Conservation (phyloP, 805 yeast genomes). For the Candida bentonensis region DNA sequence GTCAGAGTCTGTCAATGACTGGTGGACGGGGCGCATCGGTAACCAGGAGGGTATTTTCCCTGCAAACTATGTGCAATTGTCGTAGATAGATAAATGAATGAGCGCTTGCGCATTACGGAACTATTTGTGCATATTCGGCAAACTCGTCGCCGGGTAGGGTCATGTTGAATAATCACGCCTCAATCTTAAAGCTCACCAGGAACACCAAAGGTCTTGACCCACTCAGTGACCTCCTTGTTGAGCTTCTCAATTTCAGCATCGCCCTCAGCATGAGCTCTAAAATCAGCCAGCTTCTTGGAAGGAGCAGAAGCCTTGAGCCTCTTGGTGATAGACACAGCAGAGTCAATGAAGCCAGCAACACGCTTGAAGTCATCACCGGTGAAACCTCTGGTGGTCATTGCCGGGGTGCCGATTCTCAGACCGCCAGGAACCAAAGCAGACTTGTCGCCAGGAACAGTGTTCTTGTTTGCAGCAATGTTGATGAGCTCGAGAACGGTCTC, state of each 20-base stretch:
- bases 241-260: constrained; percentile 45
- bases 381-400: constrained; percentile 95
- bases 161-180: background rate
- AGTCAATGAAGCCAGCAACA: constrained; percentile 68
- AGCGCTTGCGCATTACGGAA: too few species aligned
- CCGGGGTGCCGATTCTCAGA: constrained; percentile 94
- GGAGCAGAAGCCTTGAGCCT: constrained; percentile 52
- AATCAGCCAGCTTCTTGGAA: constrained; percentile 50
- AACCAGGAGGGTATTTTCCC: constrained; percentile 90
- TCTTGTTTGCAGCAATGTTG: constrained; percentile 91
- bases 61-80: constrained; percentile 85
- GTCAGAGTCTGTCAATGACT: constrained; percentile 81
- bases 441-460: constrained; percentile 92
- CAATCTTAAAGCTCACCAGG: constrained; percentile 70
- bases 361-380: constrained; percentile 60
- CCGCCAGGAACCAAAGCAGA: constrained; percentile 96
- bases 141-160: background rate
- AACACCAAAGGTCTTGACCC: constrained; percentile 71
- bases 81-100: constrained; percentile 26
- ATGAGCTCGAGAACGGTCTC: constrained; percentile 80
- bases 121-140: too few species aligned
- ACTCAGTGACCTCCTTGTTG: constrained; percentile 50
- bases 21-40: constrained; percentile 95
- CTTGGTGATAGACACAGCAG: constrained; percentile 58
- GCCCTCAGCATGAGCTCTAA: constrained; percentile 56